phyloP scores from a whole-genome alignment of 202 grass and related monocot genomes.

The Elaeis oleifera region DNA sequence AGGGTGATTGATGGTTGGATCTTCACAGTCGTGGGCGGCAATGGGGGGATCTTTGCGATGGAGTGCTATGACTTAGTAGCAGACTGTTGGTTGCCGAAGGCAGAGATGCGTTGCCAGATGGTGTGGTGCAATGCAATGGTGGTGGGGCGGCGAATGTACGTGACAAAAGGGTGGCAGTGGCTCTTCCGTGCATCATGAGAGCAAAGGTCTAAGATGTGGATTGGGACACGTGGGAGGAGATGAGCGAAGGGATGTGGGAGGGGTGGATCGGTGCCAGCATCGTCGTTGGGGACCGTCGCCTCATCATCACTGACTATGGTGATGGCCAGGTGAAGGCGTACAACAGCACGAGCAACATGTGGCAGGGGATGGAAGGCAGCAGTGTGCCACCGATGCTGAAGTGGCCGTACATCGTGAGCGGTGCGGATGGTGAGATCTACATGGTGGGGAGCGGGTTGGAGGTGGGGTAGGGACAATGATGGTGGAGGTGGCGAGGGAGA shows the following conservation, averaged over 20 bases:
- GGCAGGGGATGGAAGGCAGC: slow-evolving; percentile 44
- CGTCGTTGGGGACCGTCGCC: slow-evolving; percentile 41
- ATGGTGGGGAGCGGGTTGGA: slow-evolving; percentile 68
- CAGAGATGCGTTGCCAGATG: slow-evolving; percentile 18
- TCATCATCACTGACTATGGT: slow-evolving; percentile 81
- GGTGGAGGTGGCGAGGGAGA: not conserved
- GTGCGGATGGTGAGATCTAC: slow-evolving; percentile 33
- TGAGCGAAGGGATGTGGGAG: slow-evolving; percentile 73
- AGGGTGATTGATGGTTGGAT: too few species aligned
- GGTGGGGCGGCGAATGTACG: slow-evolving; percentile 50
- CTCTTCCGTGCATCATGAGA: slow-evolving; percentile 71
- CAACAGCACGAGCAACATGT: slow-evolving; percentile 38
- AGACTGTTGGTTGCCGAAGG: slow-evolving; percentile 45
- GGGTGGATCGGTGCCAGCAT: slow-evolving; percentile 88
- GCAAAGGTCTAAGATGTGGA: slow-evolving; percentile 61
- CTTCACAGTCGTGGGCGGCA: too few species aligned
- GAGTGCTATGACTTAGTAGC: slow-evolving; percentile 59
- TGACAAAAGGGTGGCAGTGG: slow-evolving; percentile 94
- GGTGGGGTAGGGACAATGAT: slow-evolving; percentile 47
- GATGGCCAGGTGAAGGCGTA: slow-evolving; percentile 76
- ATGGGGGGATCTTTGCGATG: slow-evolving; percentile 20
- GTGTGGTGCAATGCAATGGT: slow-evolving; percentile 22
- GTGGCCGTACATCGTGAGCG: slow-evolving; percentile 55
- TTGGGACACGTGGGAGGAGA: slow-evolving; percentile 66
- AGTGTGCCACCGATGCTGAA: slow-evolving; percentile 50